These are phyloP conservation scores for Venturiaceae sp. DNA, from an alignment of 2,329 filamentous ascomycete species.

Conservation along the genomic window DNA sequence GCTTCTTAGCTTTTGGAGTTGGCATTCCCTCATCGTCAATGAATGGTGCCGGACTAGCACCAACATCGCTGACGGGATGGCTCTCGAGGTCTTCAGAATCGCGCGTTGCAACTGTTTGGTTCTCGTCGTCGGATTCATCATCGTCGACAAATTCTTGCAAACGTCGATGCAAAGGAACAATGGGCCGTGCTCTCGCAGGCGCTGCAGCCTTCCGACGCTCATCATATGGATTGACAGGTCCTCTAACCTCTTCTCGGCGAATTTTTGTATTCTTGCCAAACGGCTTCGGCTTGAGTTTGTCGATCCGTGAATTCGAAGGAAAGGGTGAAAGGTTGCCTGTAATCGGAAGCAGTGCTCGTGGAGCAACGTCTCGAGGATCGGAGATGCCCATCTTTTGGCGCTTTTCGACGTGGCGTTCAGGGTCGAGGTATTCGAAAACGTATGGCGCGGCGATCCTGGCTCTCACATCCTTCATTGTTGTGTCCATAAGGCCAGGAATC, in stretches of 20 bases:
- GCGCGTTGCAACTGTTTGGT: constrained; percentile 52
- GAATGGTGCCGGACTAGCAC: constrained; percentile 42
- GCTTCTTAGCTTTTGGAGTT: constrained; percentile 33
- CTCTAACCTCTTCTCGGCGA: constrained; percentile 10
- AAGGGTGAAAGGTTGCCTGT: constrained; percentile 50
- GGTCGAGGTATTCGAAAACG: constrained; percentile 73
- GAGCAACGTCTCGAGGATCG: constrained; percentile 44
- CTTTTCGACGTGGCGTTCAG: constrained; percentile 69
- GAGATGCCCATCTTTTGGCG: constrained; percentile 69
- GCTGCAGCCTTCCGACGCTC: constrained; percentile 32
- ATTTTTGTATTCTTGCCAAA: constrained; percentile 31
- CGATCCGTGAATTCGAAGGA: constrained; percentile 25
- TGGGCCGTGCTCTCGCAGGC: not conserved
- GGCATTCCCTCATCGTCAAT: constrained; percentile 39
- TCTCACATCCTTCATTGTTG: constrained; percentile 81
- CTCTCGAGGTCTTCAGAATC: constrained; percentile 85
- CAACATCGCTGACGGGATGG: constrained; percentile 63
- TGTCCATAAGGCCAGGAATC: constrained; percentile 71
- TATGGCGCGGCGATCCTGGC: constrained; percentile 74
- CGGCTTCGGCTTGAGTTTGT: constrained; percentile 30
- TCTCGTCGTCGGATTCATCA: constrained; percentile 73
- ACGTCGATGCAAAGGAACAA: constrained; percentile 57
- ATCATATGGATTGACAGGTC: constrained; percentile 37
- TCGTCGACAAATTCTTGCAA: constrained; percentile 66
- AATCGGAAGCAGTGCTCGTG: constrained; percentile 16